Evolutionary conservation across 2,329 filamentous ascomycete genomes (phyloP).

Genomic region (Hymenoscyphus fraxineus): DNA sequence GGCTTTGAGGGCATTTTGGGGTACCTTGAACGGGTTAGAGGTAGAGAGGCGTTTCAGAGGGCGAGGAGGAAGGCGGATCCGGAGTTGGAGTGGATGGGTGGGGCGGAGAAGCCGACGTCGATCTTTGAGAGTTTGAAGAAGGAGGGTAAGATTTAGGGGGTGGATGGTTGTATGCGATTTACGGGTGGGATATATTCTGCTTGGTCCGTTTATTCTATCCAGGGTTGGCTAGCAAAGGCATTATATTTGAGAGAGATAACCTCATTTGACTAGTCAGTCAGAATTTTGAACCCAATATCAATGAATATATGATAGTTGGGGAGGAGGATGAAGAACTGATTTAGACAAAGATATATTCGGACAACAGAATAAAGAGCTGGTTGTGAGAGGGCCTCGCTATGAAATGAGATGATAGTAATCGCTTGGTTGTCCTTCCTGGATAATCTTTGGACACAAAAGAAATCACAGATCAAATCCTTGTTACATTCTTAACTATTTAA

Average conservation of each 20-base stretch:
- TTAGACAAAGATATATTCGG: too few relatives aligned
- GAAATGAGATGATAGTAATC: too few relatives aligned
- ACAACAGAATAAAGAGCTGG: too few relatives aligned
- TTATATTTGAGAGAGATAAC: neutral
- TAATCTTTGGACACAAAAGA: too few relatives aligned
- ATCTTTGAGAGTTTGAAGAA: slow-evolving; percentile 8
- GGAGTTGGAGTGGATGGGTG: slow-evolving; percentile 37
- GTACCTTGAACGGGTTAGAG: slow-evolving; percentile 44
- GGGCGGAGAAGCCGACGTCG: slow-evolving; percentile 6
- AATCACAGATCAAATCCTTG: too few relatives aligned
- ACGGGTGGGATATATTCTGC: neutral
- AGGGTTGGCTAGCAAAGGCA: neutral
- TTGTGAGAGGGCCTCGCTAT: too few relatives aligned
- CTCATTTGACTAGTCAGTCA: neutral
- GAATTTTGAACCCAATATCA: neutral
- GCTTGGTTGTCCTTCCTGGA: too few relatives aligned
- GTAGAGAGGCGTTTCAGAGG: slow-evolving; percentile 44
- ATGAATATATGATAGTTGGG: neutral
- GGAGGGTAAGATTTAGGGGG: slow-evolving; percentile 7
- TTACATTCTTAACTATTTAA: too few relatives aligned
- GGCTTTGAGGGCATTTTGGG: slow-evolving; percentile 36
- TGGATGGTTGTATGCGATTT: neutral
- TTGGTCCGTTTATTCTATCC: neutral
- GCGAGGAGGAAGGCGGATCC: slow-evolving; percentile 50
- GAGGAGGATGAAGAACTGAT: too few relatives aligned